phyloP scores from a whole-genome alignment of 306 rosid genomes.

The Begonia peltatifolia region DNA sequence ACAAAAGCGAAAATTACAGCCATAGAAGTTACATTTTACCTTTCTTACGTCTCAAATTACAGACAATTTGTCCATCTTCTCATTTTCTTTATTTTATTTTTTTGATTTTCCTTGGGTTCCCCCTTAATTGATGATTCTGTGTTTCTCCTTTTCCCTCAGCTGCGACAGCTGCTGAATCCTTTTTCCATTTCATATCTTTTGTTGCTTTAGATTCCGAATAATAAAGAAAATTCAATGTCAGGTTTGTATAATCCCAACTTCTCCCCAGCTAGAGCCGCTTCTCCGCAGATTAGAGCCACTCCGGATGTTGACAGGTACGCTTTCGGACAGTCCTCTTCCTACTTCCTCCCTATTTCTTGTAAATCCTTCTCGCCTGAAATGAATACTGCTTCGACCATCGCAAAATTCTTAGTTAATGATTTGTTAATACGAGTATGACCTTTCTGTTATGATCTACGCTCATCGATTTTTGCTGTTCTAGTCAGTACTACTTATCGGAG shows the following conservation, averaged over 20 bases:
- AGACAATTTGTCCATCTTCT: background rate
- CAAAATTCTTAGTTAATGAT: no score
- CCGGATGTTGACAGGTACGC: constrained; percentile 69
- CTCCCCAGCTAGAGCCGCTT: constrained; percentile 95
- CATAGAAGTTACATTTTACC: no score
- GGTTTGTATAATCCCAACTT: constrained; percentile 94
- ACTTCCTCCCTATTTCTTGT: background rate
- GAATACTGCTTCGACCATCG: no score
- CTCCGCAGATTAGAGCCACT: constrained; percentile 82
- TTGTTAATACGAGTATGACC: no score
- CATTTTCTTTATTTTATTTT: background rate
- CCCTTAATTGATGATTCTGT: constrained; percentile 42
- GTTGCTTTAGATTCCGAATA: constrained; percentile 35
- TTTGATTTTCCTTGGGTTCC: background rate
- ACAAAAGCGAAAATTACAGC: no score
- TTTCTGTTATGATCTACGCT: constrained; percentile 7
- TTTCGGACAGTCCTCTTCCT: constrained; percentile 4
- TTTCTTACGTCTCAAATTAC: background rate
- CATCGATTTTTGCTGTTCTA: constrained; percentile 11
- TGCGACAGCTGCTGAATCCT: constrained; percentile 34
- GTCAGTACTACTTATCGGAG: constrained; percentile 88
- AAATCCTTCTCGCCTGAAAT: no score
- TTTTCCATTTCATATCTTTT: constrained; percentile 26
- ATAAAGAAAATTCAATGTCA: constrained; percentile 36
- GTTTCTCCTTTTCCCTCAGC: constrained; percentile 50